Percentiles rank a stretch among this genome's conserved stretches.
These are phyloP conservation scores for Wallacemonas sp. DNA, from an alignment of 208 protist species.

Conservation along the genomic window DNA sequence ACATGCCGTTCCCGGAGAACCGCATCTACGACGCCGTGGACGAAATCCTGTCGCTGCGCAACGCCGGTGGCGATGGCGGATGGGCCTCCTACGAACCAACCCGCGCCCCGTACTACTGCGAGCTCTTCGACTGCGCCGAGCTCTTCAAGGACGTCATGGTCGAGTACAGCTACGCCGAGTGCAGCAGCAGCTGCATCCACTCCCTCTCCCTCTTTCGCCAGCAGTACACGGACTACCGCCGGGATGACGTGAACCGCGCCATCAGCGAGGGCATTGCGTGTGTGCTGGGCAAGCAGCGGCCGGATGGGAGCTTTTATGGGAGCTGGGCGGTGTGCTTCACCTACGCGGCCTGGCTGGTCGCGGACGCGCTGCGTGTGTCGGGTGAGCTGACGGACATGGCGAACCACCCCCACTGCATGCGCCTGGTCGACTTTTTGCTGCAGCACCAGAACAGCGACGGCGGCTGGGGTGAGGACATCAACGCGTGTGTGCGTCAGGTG, in stretches of 20 bases:
- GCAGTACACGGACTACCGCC: conserved; percentile 88
- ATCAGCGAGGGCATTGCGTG: conserved; percentile 89
- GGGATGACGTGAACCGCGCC: conserved; percentile 83
- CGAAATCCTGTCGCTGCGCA: conserved; percentile 95
- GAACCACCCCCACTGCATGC: conserved; percentile 71
- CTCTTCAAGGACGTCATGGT: conserved; percentile 98
- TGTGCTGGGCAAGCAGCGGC: conserved; percentile 87
- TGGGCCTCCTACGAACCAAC: conserved; percentile 96
- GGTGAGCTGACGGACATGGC: conserved; percentile 80
- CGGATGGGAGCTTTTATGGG: conserved; percentile 92
- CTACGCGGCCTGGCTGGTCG: conserved; percentile 96
- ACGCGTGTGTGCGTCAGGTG: conserved; percentile 82
- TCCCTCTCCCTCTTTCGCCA: conserved; percentile 91
- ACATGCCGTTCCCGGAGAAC: conserved; percentile 38
- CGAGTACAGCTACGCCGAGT: conserved; percentile 97
- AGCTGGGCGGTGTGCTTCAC: conserved; percentile 98
- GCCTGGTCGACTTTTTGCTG: conserved; percentile 91
- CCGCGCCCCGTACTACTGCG: conserved; percentile 88
- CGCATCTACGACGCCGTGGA: conserved; percentile 92
- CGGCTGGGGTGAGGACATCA: conserved; percentile 96
- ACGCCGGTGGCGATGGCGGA: conserved; percentile 88
- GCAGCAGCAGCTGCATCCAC: conserved; percentile 94
- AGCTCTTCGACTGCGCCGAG: conserved; percentile 96
- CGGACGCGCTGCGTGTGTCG: conserved; percentile 87
- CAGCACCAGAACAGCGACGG: conserved; percentile 89